These are phyloP conservation scores for Strigomonas oncopelti DNA, from an alignment of 208 protist species.

Conservation along the genomic window DNA sequence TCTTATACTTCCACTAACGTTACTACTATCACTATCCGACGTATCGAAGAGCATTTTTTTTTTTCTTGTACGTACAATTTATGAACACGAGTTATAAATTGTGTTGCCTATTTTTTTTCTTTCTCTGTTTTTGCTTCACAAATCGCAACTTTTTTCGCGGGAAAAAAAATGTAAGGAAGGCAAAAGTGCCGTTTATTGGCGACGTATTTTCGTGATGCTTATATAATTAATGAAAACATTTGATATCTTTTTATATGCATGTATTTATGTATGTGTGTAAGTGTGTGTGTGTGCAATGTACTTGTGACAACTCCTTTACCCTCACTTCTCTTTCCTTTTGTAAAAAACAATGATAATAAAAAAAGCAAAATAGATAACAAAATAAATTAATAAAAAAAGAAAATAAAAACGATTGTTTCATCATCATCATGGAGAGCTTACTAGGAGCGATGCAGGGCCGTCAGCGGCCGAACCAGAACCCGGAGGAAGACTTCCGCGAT, in stretches of 20 bases:
- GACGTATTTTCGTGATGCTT: too few relatives aligned
- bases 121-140: background rate
- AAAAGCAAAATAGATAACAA: background rate
- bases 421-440: background rate
- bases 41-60: background rate
- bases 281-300: too few relatives aligned
- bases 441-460: background rate
- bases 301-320: too few relatives aligned
- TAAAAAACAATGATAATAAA: background rate
- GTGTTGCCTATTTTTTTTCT: constrained; percentile 8
- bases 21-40: background rate
- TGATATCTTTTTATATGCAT: too few relatives aligned
- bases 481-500: constrained; percentile 85
- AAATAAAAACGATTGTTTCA: background rate
- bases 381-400: background rate
- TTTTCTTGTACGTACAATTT: constrained; percentile 6
- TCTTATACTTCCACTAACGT: constrained; percentile 2
- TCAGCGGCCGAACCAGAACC: background rate
- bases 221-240: too few relatives aligned
- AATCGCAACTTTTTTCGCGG: too few relatives aligned
- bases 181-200: too few relatives aligned
- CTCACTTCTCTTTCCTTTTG: background rate
- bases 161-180: too few relatives aligned
- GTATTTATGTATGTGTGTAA: background rate
- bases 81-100: background rate